Evolutionary conservation across 495 filamentous ascomycete species (phyloP), one percentile per base, ranked within the genome.

Genomic region (Penicillium waksmanii): DNA sequence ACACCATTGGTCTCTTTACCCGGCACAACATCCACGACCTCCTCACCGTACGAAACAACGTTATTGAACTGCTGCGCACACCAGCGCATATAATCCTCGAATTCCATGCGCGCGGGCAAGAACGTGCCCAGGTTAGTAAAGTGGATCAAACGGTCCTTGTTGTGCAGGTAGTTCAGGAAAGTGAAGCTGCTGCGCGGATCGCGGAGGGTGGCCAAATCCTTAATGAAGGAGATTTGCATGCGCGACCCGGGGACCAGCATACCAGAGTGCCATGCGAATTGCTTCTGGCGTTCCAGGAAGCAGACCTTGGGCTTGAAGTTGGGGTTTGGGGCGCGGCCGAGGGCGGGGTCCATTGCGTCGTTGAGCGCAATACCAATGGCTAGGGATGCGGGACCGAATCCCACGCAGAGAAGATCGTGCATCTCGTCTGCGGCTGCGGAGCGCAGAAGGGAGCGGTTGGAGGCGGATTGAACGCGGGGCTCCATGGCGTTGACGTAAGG

Each of bases 181-280:
- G 94, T 97, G 76, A 97, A 98, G 63, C 92, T 80, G 53, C 91
- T 96, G 57, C 88, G 86, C 3, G 94, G 94, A 62, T 97, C 86
- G 40, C 94, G 83, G 46, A 97, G 75, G 9, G 92, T 95, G 11
- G 95, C 94, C 57, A 98, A 81, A 66, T 97, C 95, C 78, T 98
- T 98, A 74, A 98, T 81, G 81, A 97, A 98, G 34, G 91, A 94
- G 58, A 98, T 97, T 73, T 98, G 94, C 94, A 98, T 98, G 70
- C 89, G 90, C 12, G 92, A 89, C 48, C 92, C 92, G 0, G 92
- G 92, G 1, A 98, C 84, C 55, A 97, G 83, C 94, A 98, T 98
- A 36, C 94, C 94, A 3, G 89, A 85, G 72, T 98, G 94, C 94
- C 94, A 97, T 51, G 86, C 84, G 66, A 97, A 98, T 43, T 84